Conservation (phyloP, 1,139 yeast species). For the Saccharomyces pastorianus region DNA sequence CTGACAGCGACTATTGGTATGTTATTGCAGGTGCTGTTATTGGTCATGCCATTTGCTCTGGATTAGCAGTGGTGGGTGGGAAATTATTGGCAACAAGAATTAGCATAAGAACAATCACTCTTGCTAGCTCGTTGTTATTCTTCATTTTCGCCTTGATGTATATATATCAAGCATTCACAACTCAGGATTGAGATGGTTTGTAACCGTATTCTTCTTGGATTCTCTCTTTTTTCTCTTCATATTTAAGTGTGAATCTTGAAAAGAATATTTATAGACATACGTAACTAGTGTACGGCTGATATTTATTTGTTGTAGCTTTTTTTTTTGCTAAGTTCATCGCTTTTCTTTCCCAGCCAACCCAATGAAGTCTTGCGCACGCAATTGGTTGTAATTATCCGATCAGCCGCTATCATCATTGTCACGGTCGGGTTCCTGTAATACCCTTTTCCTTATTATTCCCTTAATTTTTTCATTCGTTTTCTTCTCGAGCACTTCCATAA, state of each 20-base stretch:
- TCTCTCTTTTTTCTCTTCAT: background rate
- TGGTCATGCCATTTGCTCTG: constrained; percentile 89
- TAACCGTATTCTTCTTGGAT: background rate
- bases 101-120: constrained; percentile 83
- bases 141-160: constrained; percentile 75
- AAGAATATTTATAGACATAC: background rate
- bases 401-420: background rate
- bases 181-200: background rate
- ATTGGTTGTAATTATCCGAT: background rate
- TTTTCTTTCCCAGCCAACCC: background rate
- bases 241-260: background rate
- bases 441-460: constrained; percentile 35
- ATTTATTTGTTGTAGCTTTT: background rate
- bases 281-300: background rate
- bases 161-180: constrained; percentile 50
- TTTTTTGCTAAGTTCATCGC: background rate
- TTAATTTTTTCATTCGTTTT: constrained; percentile 37
- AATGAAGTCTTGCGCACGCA: background rate
- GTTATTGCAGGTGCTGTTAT: constrained; percentile 83
- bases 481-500: constrained; percentile 33
- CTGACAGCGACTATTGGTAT: constrained; percentile 86
- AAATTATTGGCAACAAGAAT: constrained; percentile 80
- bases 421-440: constrained; percentile 15
- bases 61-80: constrained; percentile 91
- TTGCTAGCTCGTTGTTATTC: constrained; percentile 85